phyloP scores from a whole-genome alignment of 257 asterid genomes.

The Solanum arcanum region DNA sequence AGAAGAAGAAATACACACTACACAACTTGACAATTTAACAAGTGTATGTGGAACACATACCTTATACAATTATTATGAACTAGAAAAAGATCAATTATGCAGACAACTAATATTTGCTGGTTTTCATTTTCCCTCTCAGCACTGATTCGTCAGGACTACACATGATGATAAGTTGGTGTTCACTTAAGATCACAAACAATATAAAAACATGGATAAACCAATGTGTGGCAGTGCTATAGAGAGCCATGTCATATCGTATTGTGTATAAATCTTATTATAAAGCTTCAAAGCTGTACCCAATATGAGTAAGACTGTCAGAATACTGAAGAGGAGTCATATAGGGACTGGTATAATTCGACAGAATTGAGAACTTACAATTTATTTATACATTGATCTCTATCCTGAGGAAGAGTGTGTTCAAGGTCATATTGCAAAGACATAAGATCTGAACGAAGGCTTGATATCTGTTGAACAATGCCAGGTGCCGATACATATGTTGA shows the following conservation, averaged over 20 bases:
- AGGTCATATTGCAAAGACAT: constrained; percentile 79
- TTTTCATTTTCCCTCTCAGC: not conserved
- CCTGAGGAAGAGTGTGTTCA: constrained; percentile 93
- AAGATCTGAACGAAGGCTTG: constrained; percentile 79
- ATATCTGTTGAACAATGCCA: constrained; percentile 86
- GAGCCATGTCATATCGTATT: not conserved
- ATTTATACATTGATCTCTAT: constrained; percentile 84
- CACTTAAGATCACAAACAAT: not conserved
- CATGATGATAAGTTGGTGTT: not conserved
- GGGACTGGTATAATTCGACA: not conserved
- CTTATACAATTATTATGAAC: not conserved
- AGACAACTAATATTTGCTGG: not conserved
- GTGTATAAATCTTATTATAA: not conserved
- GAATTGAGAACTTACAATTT: constrained; percentile 56
- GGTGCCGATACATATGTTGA: constrained; percentile 94
- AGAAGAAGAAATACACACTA: not conserved
- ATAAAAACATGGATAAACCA: not conserved
- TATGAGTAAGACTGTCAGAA: not conserved
- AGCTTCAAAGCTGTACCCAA: not conserved
- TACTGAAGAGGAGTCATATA: not conserved
- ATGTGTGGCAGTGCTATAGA: not conserved
- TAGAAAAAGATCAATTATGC: not conserved
- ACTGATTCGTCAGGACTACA: not conserved
- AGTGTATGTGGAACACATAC: not conserved
- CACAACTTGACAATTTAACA: not conserved